Conservation (phyloP, 2,329 filamentous ascomycete genomes). For the Neopestalotiopsis sp. region DNA sequence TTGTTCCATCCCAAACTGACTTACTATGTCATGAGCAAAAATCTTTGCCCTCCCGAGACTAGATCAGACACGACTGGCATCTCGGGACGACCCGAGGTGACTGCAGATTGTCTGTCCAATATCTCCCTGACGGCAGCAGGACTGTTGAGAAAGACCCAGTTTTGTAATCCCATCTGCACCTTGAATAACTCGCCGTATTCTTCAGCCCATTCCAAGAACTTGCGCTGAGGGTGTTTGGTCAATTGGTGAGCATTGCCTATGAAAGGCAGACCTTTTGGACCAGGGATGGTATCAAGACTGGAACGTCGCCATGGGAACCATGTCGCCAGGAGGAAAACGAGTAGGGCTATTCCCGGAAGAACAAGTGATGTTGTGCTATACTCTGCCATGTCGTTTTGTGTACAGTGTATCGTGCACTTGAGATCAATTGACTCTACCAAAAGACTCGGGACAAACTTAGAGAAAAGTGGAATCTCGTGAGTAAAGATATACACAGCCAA, state of each 20-base stretch:
- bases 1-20: background rate
- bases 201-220: background rate
- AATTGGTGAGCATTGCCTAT: constrained; percentile 12
- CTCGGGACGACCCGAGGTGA: background rate
- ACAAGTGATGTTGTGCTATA: background rate
- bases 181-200: constrained; percentile 8
- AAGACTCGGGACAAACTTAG: background rate
- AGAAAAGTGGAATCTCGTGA: background rate
- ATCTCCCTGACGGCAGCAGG: background rate
- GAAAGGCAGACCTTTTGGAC: constrained; percentile 7
- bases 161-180: constrained; percentile 6
- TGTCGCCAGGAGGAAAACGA: background rate
- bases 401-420: background rate
- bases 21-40: constrained; percentile 1
- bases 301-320: background rate
- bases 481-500: too few species aligned
- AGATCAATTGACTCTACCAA: background rate
- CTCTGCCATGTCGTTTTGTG: background rate
- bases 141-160: constrained; percentile 9
- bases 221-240: background rate
- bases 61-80: constrained; percentile 10
- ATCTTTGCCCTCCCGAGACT: constrained; percentile 1
- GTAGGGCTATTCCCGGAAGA: background rate
- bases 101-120: constrained; percentile 6
- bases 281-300: background rate